Percentiles rank a stretch among this genome's conserved stretches.
Evolutionary conservation across 2,329 filamentous ascomycete genomes (phyloP).

Genomic region (Colletotrichum agaves): DNA sequence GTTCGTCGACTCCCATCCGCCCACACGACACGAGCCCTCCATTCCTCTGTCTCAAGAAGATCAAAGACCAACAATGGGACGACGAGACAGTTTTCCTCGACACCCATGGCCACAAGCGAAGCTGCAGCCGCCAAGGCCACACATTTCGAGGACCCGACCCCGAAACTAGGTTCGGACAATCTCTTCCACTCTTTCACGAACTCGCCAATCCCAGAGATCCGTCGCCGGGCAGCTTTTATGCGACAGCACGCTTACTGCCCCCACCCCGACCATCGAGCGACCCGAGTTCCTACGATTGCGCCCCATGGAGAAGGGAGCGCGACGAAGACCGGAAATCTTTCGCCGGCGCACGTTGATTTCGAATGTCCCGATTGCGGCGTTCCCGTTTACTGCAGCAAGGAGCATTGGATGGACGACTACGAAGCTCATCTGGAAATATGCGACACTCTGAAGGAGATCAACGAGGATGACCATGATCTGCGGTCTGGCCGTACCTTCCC

Average conservation of each 20-base stretch:
- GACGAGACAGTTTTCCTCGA: constrained; percentile 47
- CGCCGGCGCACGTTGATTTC: constrained; percentile 87
- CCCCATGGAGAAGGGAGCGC: constrained; percentile 72
- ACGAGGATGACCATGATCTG: constrained; percentile 97
- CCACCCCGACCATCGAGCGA: constrained; percentile 86
- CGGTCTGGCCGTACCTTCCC: constrained; percentile 90
- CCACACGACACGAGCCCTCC: constrained; percentile 45
- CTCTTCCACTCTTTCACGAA: constrained; percentile 93
- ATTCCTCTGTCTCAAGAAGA: constrained; percentile 40
- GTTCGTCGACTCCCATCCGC: constrained; percentile 39
- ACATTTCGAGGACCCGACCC: constrained; percentile 40
- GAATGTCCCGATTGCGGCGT: constrained; percentile 97
- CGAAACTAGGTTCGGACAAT: constrained; percentile 74
- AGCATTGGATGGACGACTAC: constrained; percentile 96
- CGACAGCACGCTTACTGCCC: constrained; percentile 93
- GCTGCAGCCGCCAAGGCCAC: constrained; percentile 42
- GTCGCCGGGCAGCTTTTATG: constrained; percentile 89
- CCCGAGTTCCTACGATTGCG: constrained; percentile 72
- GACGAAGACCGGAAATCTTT: constrained; percentile 62
- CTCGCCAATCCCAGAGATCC: constrained; percentile 89
- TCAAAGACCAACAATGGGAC: constrained; percentile 36
- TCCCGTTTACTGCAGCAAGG: constrained; percentile 91
- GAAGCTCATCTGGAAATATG: constrained; percentile 93
- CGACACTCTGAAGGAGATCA: constrained; percentile 90
- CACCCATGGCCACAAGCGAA: constrained; percentile 42